phyloP scores from a whole-genome alignment of 306 rosid genomes.

The Lupinus albus region DNA sequence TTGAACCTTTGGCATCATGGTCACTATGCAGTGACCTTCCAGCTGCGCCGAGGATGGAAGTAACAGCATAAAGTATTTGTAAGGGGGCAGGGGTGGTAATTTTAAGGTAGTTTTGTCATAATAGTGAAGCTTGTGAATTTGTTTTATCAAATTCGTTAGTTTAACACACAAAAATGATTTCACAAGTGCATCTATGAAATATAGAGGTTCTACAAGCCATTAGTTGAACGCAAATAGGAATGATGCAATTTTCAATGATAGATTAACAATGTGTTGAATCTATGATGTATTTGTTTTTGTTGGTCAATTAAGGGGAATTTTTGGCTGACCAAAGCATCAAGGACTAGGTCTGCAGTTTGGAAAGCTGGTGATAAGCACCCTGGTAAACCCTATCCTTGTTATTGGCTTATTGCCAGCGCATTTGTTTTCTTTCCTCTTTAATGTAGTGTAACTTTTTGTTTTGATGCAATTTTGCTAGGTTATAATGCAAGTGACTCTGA shows the following conservation, averaged over 20 bases:
- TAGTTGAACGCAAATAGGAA: neutral
- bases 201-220: neutral
- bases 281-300: slow-evolving; percentile 21
- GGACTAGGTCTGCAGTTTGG: slow-evolving; percentile 70
- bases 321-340: slow-evolving; percentile 80
- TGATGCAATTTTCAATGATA: neutral
- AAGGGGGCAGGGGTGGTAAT: neutral
- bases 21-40: too few relatives aligned
- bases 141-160: slow-evolving; percentile 4
- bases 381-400: slow-evolving; percentile 49
- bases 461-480: slow-evolving; percentile 52
- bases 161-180: neutral
- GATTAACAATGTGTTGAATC: neutral
- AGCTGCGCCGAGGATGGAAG: too few relatives aligned
- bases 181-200: neutral
- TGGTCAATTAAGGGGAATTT: slow-evolving; percentile 60
- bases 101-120: neutral
- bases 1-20: too few relatives aligned
- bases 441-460: neutral
- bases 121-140: neutral
- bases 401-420: neutral
- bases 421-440: slow-evolving; percentile 7
- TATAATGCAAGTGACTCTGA: slow-evolving; percentile 98
- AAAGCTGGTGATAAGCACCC: slow-evolving; percentile 85
- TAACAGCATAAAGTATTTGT: neutral